Conservation (phyloP, 352 stramenopile species). For the Globisporangium paroecandrum region DNA sequence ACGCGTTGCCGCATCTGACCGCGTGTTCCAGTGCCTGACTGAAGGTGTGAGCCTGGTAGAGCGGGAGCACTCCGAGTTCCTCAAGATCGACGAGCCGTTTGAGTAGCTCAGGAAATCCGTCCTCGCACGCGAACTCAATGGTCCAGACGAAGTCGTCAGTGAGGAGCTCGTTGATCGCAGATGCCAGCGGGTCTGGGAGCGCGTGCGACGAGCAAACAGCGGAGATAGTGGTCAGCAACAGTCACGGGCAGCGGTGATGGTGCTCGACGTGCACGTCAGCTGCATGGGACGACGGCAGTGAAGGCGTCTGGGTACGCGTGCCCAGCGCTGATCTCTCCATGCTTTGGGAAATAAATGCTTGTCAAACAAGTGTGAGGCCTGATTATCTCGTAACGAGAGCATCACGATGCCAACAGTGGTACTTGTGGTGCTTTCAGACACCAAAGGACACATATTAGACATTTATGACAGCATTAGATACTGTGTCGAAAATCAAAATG, state of each 20-base stretch:
- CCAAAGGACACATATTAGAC: too few species aligned
- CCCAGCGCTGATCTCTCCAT: too few species aligned
- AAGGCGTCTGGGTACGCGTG: too few species aligned
- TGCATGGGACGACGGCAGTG: too few species aligned
- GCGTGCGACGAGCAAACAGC: not conserved
- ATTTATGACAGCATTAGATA: too few species aligned
- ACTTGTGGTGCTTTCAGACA: too few species aligned
- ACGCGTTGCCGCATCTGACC: not conserved
- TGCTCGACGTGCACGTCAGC: not conserved
- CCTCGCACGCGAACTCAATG: constrained; percentile 8
- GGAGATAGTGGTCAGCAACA: not conserved
- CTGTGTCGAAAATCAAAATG: too few species aligned
- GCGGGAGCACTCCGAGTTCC: not conserved
- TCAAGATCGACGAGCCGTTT: not conserved
- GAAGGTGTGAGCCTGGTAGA: constrained; percentile 2
- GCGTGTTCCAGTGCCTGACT: not conserved
- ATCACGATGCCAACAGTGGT: too few species aligned
- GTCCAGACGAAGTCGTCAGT: not conserved
- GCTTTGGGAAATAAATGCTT: too few species aligned
- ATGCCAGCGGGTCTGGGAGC: not conserved
- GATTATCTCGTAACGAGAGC: too few species aligned
- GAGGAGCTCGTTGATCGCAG: constrained; percentile 4
- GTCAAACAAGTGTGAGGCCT: too few species aligned
- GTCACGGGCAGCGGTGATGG: not conserved
- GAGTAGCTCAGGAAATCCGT: not conserved